Evolutionary conservation across 2,329 filamentous ascomycete species (phyloP), one percentile per base, ranked within the genome.

Genomic region (Penicillium crustosum): DNA sequence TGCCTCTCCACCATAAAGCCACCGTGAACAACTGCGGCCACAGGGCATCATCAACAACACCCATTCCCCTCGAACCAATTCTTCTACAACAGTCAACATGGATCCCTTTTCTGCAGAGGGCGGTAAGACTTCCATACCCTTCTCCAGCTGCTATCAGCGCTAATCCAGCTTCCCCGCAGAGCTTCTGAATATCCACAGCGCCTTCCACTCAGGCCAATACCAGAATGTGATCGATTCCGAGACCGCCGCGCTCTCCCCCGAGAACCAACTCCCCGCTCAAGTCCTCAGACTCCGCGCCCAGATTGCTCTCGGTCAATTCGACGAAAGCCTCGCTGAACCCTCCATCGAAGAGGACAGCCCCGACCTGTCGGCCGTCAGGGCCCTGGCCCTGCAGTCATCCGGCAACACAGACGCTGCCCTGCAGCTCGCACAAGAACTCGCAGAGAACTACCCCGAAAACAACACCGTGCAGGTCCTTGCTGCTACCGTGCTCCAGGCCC

Each of bases 221-320:
- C 84, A 90, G 71, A 83, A 88, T 71, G 93, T 95, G 63, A 77
- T 95, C 76, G 89, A 94, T 79, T 96, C 92, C 78, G 89, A 95
- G 76, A 89, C 87, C 43, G 86, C 89, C 6, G 82, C 87, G 59
- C 89, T 97, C 71, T 94, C 90, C 44, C 67, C 87, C 62, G 86
- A 89, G 69, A 97, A 97, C 78, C 82, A 82, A 47, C 82, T 92
- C 15, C 86, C 91, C 42, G 89, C 90, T 41, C 87, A 87, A 58
- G 79, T 96, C 44, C 85, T 97, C 55, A 83, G 89, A 73, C 86
- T 93, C 62, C 90, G 94, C 73, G 87, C 93, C 43, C 89, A 88
- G 72, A 86, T 96, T 69, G 92, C 92, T 51, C 84, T 93, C 8
- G 91, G 91, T 54, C 86, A 96, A 71, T 84, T 88, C 61, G 81